Percentiles rank a stretch among this genome's conserved stretches.
These are phyloP conservation scores for Fusarium miscanthi DNA, from an alignment of 2,329 filamentous ascomycete species.

Conservation along the genomic window DNA sequence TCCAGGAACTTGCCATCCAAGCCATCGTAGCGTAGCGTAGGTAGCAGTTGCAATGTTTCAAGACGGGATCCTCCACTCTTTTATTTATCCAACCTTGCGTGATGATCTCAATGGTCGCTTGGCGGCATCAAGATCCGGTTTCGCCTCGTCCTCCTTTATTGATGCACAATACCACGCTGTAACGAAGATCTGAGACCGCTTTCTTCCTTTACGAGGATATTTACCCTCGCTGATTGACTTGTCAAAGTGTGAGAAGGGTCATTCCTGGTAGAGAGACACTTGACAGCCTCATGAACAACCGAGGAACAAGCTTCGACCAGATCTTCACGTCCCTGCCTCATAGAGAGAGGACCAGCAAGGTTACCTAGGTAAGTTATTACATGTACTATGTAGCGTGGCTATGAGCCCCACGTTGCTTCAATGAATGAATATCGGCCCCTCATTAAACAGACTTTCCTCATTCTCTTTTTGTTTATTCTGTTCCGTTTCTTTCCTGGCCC, in stretches of 20 bases:
- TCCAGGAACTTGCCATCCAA: background rate
- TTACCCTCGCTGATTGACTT: background rate
- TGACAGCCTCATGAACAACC: constrained; percentile 1
- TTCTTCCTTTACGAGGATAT: constrained; percentile 5
- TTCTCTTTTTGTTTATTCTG: background rate
- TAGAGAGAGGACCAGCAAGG: constrained; percentile 16
- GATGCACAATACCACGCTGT: background rate
- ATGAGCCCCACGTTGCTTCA: constrained; percentile 23
- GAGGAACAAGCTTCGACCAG: constrained; percentile 24
- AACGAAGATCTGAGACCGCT: constrained; percentile 20
- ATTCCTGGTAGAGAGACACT: background rate
- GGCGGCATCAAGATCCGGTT: constrained; percentile 27
- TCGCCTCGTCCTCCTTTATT: constrained; percentile 8
- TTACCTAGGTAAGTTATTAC: background rate
- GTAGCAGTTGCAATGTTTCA: constrained; percentile 16
- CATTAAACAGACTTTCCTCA: background rate
- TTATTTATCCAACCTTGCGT: constrained; percentile 19
- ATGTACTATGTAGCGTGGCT: background rate
- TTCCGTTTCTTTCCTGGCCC: background rate
- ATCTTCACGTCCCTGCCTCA: constrained; percentile 29
- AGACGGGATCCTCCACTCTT: constrained; percentile 19
- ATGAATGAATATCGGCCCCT: constrained; percentile 13
- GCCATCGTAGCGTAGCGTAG: background rate
- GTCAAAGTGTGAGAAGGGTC: background rate
- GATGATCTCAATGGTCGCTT: constrained; percentile 29